A percentile compares a stretch with the other conserved stretches of the same genome.
Evolutionary conservation across 495 filamentous ascomycete genomes (phyloP).

Genomic region (Aspergillus affinis): DNA sequence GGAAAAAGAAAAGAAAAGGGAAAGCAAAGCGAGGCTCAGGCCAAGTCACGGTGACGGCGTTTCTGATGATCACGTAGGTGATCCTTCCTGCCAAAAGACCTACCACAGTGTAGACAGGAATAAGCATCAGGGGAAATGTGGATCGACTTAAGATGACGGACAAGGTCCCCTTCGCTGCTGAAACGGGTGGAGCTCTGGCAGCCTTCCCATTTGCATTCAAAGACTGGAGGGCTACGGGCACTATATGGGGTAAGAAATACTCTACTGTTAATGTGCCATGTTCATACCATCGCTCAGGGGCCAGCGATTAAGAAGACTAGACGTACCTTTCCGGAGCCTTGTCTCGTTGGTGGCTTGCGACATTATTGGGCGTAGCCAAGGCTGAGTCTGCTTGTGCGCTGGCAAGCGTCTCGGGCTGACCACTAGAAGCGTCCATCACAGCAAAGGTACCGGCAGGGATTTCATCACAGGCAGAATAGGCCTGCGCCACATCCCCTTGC

Average conservation of each 20-base stretch:
- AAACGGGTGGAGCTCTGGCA: constrained; percentile 4
- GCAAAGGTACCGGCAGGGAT: not conserved
- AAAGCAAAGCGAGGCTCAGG: not conserved
- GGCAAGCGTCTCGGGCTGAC: not conserved
- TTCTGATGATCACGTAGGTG: constrained; percentile 5
- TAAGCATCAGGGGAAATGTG: constrained; percentile 9
- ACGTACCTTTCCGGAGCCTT: constrained; percentile 1
- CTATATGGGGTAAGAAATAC: not conserved
- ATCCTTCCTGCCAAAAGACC: constrained; percentile 9
- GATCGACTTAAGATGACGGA: constrained; percentile 11
- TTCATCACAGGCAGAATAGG: not conserved
- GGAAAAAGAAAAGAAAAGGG: no score
- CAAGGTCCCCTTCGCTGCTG: not conserved
- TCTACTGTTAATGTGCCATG: not conserved
- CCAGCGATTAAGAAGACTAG: no score
- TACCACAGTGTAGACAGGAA: constrained; percentile 7
- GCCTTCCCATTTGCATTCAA: constrained; percentile 7
- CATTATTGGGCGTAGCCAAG: not conserved
- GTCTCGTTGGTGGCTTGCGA: not conserved
- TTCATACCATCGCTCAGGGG: not conserved
- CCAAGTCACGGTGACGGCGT: constrained; percentile 3
- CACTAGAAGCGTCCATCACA: not conserved
- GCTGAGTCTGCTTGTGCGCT: not conserved
- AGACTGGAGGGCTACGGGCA: not conserved
- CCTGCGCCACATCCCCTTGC: no score